Percentiles rank a stretch among this genome's conserved stretches.
phyloP scores from a whole-genome alignment of 2,329 filamentous ascomycete genomes.

The Nothophaeocryptopus gaeumannii region DNA sequence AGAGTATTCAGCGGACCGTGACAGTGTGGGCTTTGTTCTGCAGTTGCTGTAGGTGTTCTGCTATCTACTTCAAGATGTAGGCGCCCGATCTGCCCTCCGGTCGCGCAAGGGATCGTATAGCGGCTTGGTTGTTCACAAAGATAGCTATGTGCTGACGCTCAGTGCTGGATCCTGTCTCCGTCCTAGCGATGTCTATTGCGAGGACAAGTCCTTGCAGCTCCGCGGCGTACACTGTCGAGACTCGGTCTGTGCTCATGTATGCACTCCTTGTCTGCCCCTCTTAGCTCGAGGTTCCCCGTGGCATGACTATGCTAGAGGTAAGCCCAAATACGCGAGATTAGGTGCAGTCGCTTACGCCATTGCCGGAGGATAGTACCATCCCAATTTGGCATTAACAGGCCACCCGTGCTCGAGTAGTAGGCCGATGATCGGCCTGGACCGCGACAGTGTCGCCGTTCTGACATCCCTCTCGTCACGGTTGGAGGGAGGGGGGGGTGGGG shows the following conservation, averaged over 20 bases:
- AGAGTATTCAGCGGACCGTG: constrained; percentile 1
- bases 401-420: constrained; percentile 8
- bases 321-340: too few relatives aligned
- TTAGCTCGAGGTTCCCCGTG: too few relatives aligned
- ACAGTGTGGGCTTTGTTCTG: not conserved
- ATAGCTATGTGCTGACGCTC: not conserved
- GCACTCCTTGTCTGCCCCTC: too few relatives aligned
- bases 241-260: too few relatives aligned
- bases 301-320: too few relatives aligned
- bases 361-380: constrained; percentile 6
- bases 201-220: constrained; percentile 2
- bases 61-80: constrained; percentile 1
- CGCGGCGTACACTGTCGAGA: not conserved
- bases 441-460: constrained; percentile 1
- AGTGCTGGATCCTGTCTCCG: not conserved
- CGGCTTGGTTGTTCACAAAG: not conserved
- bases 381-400: constrained; percentile 8
- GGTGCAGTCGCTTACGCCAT: constrained; percentile 10
- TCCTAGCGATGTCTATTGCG: not conserved
- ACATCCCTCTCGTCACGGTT: too few relatives aligned
- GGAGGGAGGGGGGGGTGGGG: too few relatives aligned
- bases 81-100: not conserved
- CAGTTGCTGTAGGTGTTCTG: not conserved
- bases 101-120: not conserved
- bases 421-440: constrained; percentile 1